Conservation (phyloP, 768 basidiomycete species). For the Rhizopogon vulgaris region DNA sequence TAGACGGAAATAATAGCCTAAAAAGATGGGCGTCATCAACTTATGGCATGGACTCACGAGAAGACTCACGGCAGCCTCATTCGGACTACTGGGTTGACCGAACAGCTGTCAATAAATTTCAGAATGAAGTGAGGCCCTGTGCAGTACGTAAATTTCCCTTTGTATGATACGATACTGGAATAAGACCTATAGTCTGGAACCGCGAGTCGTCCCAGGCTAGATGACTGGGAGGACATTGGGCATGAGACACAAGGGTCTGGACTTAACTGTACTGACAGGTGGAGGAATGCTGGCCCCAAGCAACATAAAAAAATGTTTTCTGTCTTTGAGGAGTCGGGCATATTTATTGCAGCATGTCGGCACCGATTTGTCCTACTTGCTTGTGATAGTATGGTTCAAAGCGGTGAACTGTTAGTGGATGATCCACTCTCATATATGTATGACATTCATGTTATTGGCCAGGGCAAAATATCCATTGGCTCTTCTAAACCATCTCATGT, state of each 20-base stretch:
- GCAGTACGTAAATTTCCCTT: background rate
- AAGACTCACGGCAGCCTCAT: background rate
- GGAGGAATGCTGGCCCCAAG: background rate
- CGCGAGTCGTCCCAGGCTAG: background rate
- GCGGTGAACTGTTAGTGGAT: background rate
- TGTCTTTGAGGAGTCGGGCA: background rate
- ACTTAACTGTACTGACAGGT: background rate
- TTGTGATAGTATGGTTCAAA: background rate
- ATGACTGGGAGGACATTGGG: slow-evolving; percentile 1
- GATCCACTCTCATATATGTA: too few relatives aligned
- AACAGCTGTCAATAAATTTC: background rate
- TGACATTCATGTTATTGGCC: too few relatives aligned
- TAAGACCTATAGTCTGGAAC: too few relatives aligned
- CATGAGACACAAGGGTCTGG: background rate
- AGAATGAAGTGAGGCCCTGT: background rate
- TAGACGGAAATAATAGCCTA: slow-evolving; percentile 2
- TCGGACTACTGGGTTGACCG: background rate
- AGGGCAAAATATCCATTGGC: slow-evolving; percentile 17
- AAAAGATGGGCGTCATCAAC: background rate
- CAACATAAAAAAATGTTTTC: slow-evolving; percentile 1
- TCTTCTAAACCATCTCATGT: slow-evolving; percentile 9
- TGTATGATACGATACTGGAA: background rate
- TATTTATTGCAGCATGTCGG: background rate
- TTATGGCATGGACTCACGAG: background rate
- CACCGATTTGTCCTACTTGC: background rate